A percentile compares a stretch with the other conserved stretches of the same genome.
Evolutionary conservation across 495 filamentous ascomycete species (phyloP).

Genomic region (Hypoxylon subgilvum): DNA sequence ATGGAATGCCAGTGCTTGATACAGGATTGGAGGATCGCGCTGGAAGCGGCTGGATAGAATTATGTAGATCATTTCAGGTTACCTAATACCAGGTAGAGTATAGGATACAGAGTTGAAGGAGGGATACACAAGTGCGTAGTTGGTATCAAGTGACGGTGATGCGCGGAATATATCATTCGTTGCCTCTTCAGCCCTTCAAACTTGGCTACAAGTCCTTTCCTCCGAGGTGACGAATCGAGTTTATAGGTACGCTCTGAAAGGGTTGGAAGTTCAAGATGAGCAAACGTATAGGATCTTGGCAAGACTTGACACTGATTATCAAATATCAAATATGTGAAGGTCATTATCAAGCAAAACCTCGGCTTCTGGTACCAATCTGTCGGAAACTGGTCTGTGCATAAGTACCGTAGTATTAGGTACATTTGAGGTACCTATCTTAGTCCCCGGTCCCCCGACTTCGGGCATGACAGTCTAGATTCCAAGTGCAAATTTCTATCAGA

Average conservation of each 20-base stretch:
- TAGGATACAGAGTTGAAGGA: no score
- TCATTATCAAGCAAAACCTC: no score
- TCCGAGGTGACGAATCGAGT: background rate
- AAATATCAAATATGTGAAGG: no score
- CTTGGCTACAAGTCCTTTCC: background rate
- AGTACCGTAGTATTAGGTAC: slow-evolving; percentile 29
- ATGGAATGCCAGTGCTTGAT: background rate
- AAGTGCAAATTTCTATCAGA: slow-evolving; percentile 13
- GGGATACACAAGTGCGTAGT: no score
- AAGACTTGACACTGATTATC: no score
- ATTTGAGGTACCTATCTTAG: background rate
- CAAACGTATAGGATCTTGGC: no score
- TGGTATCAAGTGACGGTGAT: background rate
- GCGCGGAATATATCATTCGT: slow-evolving; percentile 1
- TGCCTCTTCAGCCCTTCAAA: background rate
- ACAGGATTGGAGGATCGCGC: background rate
- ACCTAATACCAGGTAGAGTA: background rate
- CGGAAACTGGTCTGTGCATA: slow-evolving; percentile 20
- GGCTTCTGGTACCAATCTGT: slow-evolving; percentile 25
- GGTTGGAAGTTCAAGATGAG: no score
- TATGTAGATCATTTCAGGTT: slow-evolving; percentile 8
- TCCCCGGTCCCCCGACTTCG: slow-evolving; percentile 34
- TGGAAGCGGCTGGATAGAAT: no score
- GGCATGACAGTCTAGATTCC: slow-evolving; percentile 25
- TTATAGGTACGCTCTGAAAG: no score